phyloP scores from a whole-genome alignment of 176 grass and related monocot genomes.

The Ananas comosus region DNA sequence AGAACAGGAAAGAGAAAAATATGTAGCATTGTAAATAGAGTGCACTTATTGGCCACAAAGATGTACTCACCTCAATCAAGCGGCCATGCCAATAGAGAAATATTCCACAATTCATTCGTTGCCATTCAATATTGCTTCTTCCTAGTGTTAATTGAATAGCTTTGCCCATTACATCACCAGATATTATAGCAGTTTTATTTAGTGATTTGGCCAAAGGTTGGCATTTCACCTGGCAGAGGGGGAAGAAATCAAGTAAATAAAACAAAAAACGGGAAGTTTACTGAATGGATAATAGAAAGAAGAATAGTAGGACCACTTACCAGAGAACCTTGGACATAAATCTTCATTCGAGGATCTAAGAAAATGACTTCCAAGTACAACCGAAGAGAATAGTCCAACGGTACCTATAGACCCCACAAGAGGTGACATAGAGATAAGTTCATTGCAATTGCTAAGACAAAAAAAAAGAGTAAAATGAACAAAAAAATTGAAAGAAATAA shows the following conservation, averaged over 20 bases:
- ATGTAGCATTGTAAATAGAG: not conserved
- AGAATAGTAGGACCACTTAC: slow-evolving; percentile 33
- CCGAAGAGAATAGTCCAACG: slow-evolving; percentile 79
- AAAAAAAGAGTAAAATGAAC: not conserved
- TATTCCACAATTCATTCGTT: slow-evolving; percentile 68
- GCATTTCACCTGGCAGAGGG: slow-evolving; percentile 52
- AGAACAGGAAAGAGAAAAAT: too few species aligned
- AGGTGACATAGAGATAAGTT: not conserved
- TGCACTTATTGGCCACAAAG: slow-evolving; percentile 1
- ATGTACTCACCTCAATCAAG: slow-evolving; percentile 55
- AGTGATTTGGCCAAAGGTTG: slow-evolving; percentile 57
- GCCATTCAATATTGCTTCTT: slow-evolving; percentile 70
- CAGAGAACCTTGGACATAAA: slow-evolving; percentile 59
- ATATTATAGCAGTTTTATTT: slow-evolving; percentile 61
- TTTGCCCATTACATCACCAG: slow-evolving; percentile 56
- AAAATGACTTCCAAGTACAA: slow-evolving; percentile 83
- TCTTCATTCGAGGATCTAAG: slow-evolving; percentile 77
- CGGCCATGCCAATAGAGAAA: slow-evolving; percentile 93
- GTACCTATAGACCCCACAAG: slow-evolving; percentile 47
- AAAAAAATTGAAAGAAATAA: not conserved
- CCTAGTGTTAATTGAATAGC: slow-evolving; percentile 51
- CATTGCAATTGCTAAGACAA: not conserved
- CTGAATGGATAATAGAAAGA: not conserved
- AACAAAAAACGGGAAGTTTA: not conserved
- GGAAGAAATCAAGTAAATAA: slow-evolving; percentile 16